Base-by-base conservation (phyloP, 2,329 filamentous ascomycete species). In the Penicillium polonicum region DNA sequence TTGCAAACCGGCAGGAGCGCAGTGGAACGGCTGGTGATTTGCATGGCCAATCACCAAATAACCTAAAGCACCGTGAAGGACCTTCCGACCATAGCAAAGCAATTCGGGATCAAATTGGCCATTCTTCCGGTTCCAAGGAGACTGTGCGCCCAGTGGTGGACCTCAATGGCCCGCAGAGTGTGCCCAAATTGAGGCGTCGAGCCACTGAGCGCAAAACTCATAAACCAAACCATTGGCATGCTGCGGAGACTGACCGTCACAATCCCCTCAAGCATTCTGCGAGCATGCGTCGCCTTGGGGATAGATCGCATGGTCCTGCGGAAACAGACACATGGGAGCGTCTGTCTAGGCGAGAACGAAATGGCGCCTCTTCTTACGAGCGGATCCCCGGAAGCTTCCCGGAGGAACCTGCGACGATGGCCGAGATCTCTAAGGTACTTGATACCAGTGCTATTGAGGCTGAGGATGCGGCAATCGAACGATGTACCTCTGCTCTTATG, bases 401-500 rank as follows among this genome's bases (percentile, higher is more conserved):
- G 3, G 46, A 48, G 9, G 69, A 68, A 54, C 50, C 60, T 31
- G 25, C 44, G 10, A 31, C 55, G 9, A 41, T 29, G 5, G 27
- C 43, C 31, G 27, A 27, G 29, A 4, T 13, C 5, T 38, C 43
- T 27, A 23, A 12, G 25, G 2, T 29, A 45, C 12, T 9, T 8
- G 45, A 45, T 21, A 27, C 9, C 21, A 25, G 23, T 43, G 38
- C 17, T 15, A 25, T 19, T n/a, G 42, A 42, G 23, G 15, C 29
- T 27, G 35, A 54, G 39, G 25, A 51, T 25, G n/a, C 33, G 17
- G 38, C 58, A 9, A 70, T 77, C 54, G 69, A 74, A 35, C 57
- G 65, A 21, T 80, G 79, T 59, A 69, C 79, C 33, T 68, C 71
- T 10, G 67, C 71, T 9, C 72, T 81, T 21, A 55, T 71, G 29